Base-by-base conservation (phyloP, 192 early-diverging fungal genomes). In the Diversispora epigaea region DNA sequence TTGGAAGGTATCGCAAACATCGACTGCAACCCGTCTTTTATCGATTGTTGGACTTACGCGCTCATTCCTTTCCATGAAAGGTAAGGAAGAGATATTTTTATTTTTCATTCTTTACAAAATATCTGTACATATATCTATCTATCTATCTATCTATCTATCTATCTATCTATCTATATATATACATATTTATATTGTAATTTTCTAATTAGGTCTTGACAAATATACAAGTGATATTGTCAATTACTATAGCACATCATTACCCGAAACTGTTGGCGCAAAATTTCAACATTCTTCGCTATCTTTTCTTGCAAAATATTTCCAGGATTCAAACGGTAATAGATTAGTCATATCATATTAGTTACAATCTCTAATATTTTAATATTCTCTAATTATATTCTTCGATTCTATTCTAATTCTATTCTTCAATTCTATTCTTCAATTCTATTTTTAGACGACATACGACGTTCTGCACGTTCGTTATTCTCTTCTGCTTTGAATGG, bases 281-380 rank as follows among this genome's bases (percentile, higher is more conserved):
- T 93, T 81, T 75, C 79, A 82, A 43, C 78, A 79, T 11, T 89
- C 94, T 1, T 92, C 91, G 0, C 80, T 95, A 32, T 86, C 93
- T 10, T 89, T 85, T 65, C 78, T 94, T 11, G 86, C 87, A 43
- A 94, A 91, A 78, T 93, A 91, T 66, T 95, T 93, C 89, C 92
- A 94, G 77, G 94, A 95, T 82, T 83, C 91, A 14, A 82, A 88
- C 73, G 83, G 92, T 94, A 76, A 71, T 14, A 17, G 4, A 17
- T 17, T 54, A 17, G 47, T 17, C 6, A 54, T 17, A 54, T 54
- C 4, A 54, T 17, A 54, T 17, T 11, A 54, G 50, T 54, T 0
- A 54, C 12, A 14, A 49, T 49, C 3, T 49, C 47, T 8, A 4
- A 54, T 54, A 17, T 11, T 17, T 17, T 54, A 1, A 32, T 32